phyloP scores from a whole-genome alignment of 2,329 filamentous ascomycete species.

The Fusarium humuli region DNA sequence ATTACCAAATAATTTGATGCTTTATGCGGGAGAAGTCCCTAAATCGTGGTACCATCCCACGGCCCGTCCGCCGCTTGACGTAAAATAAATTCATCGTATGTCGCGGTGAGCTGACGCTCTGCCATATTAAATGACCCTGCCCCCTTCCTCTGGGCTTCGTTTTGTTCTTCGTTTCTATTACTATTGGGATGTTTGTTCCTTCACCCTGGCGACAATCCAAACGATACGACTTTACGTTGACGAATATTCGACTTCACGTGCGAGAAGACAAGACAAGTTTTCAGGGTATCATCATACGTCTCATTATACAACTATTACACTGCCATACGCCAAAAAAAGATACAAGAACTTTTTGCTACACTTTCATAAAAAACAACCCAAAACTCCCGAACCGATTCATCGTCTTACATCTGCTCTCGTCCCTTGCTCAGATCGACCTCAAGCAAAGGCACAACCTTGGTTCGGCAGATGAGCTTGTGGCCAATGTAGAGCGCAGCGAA shows the following conservation, averaged over 20 bases:
- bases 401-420: conserved; percentile 28
- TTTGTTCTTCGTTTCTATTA: not conserved
- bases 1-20: conserved; percentile 34
- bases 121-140: conserved; percentile 12
- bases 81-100: conserved; percentile 30
- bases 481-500: conserved; percentile 70
- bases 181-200: not conserved
- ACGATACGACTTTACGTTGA: not conserved
- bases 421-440: conserved; percentile 53
- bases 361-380: conserved; percentile 19
- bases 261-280: not conserved
- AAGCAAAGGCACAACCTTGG: conserved; percentile 52
- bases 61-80: conserved; percentile 12
- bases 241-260: conserved; percentile 5
- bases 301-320: conserved; percentile 38
- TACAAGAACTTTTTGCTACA: conserved; percentile 22
- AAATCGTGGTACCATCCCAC: conserved; percentile 3
- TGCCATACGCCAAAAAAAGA: conserved; percentile 31
- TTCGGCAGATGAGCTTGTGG: conserved; percentile 66
- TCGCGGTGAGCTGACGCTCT: conserved; percentile 1
- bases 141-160: not conserved
- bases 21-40: conserved; percentile 13
- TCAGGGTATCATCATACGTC: conserved; percentile 47
- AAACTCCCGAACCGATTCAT: conserved; percentile 12
- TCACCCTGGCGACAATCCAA: not conserved